Evolutionary conservation across 2,329 filamentous ascomycete species (phyloP).

Genomic region (Penicillium crustosum): DNA sequence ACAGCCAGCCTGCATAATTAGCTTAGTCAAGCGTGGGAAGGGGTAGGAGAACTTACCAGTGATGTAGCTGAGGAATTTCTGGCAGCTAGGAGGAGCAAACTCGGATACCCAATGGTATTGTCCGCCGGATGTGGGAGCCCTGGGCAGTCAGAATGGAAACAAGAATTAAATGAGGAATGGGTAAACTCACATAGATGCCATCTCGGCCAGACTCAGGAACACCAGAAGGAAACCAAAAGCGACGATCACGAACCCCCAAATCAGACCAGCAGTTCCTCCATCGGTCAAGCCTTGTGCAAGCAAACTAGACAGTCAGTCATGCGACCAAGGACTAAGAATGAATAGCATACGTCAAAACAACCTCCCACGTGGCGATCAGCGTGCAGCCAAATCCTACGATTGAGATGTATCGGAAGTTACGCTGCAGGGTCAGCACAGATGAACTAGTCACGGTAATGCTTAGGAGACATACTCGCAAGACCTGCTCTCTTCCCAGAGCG

Average conservation of each 20-base stretch:
- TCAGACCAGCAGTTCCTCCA: slow-evolving; percentile 54
- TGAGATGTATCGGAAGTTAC: slow-evolving; percentile 47
- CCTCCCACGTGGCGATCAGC: slow-evolving; percentile 46
- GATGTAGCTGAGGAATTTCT: slow-evolving; percentile 36
- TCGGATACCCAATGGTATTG: slow-evolving; percentile 28
- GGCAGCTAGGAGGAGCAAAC: slow-evolving; percentile 35
- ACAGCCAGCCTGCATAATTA: slow-evolving; percentile 28
- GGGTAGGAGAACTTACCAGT: not conserved
- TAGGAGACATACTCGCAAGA: slow-evolving; percentile 34
- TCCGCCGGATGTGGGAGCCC: slow-evolving; percentile 42
- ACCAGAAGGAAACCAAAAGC: slow-evolving; percentile 48
- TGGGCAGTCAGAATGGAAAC: slow-evolving; percentile 1
- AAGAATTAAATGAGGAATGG: not conserved
- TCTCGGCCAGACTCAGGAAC: slow-evolving; percentile 50
- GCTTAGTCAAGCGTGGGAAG: not conserved
- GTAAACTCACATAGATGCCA: slow-evolving; percentile 48
- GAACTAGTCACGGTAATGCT: not conserved
- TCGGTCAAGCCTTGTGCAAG: slow-evolving; percentile 32
- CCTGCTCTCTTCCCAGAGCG: slow-evolving; percentile 40
- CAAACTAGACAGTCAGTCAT: not conserved
- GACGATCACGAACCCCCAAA: slow-evolving; percentile 53
- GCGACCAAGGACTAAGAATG: not conserved
- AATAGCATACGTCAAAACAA: slow-evolving; percentile 38
- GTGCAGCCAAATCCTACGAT: slow-evolving; percentile 48
- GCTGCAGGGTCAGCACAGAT: slow-evolving; percentile 26